phyloP scores from a whole-genome alignment of 441 rosid species.

The Populus hybrid region DNA sequence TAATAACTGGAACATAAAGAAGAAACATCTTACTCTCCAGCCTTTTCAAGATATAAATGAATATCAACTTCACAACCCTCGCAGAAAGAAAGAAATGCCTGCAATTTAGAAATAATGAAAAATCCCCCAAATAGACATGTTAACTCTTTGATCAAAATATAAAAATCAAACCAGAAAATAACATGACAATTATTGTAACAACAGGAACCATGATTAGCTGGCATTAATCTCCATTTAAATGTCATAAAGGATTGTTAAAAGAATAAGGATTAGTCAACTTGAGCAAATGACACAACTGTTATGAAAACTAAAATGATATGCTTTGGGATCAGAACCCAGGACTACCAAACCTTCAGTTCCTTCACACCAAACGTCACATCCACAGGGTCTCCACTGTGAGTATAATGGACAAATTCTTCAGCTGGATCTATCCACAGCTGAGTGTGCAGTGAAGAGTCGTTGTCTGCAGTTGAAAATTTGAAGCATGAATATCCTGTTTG shows the following conservation, averaged over 20 bases:
- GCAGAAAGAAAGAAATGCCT: conserved; percentile 88
- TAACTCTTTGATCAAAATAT: not conserved
- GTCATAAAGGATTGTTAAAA: not conserved
- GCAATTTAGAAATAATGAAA: conserved; percentile 15
- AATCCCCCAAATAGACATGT: not conserved
- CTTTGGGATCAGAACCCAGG: conserved; percentile 13
- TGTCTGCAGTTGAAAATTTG: conserved; percentile 47
- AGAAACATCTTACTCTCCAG: conserved; percentile 71
- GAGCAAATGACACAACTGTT: conserved; percentile 3
- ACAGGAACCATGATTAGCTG: not conserved
- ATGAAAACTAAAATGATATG: conserved; percentile 11
- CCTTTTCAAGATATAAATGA: conserved; percentile 71
- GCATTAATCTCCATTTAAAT: not conserved
- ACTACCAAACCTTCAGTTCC: conserved; percentile 63
- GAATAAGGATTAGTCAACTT: not conserved
- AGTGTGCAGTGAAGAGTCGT: conserved; percentile 70
- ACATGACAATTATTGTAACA: not conserved
- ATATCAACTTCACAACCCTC: conserved; percentile 86
- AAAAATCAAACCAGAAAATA: not conserved
- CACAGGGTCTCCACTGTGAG: conserved; percentile 70
- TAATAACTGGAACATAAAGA: not conserved
- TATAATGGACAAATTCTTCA: conserved; percentile 86
- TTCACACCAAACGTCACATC: conserved; percentile 87
- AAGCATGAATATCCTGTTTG: conserved; percentile 19
- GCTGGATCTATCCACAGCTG: conserved; percentile 94